Evolutionary conservation across 495 filamentous ascomycete genomes (phyloP).

Genomic region (Xylaria nigripes): DNA sequence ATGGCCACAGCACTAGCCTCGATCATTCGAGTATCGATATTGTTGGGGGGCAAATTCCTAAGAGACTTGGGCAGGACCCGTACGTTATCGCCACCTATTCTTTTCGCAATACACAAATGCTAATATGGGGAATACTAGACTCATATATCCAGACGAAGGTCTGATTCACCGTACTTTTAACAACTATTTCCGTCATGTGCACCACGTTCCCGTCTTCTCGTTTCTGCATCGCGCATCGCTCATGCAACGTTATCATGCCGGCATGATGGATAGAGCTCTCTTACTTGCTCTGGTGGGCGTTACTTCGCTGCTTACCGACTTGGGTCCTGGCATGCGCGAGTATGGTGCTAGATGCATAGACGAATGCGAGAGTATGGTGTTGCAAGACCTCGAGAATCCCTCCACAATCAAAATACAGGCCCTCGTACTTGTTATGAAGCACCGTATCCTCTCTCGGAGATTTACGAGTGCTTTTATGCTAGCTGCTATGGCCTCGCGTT

Average conservation of each 20-base stretch:
- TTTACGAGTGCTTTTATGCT: constrained; percentile 43
- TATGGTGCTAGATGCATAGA: constrained; percentile 42
- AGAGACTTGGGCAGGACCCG: constrained; percentile 16
- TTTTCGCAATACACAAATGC: constrained; percentile 4
- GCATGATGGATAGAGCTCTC: constrained; percentile 38
- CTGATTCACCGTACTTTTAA: constrained; percentile 37
- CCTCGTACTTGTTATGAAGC: constrained; percentile 41
- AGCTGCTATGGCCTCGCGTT: constrained; percentile 37
- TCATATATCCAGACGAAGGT: constrained; percentile 30
- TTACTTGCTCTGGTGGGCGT: constrained; percentile 43
- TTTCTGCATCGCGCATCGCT: constrained; percentile 45
- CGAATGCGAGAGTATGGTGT: constrained; percentile 35
- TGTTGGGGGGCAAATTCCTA: constrained; percentile 7
- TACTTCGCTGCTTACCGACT: constrained; percentile 36
- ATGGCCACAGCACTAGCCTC: constrained; percentile 11
- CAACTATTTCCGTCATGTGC: constrained; percentile 42
- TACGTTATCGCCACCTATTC: constrained; percentile 12
- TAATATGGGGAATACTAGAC: constrained; percentile 18
- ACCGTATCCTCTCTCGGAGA: constrained; percentile 38
- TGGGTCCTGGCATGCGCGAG: constrained; percentile 34
- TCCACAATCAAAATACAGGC: constrained; percentile 41
- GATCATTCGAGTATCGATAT: constrained; percentile 15
- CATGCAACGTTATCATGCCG: constrained; percentile 44
- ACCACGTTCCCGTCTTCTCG: constrained; percentile 43
- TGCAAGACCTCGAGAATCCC: constrained; percentile 38